A percentile compares a stretch with the other conserved stretches of the same genome.
Conservation (phyloP, 768 basidiomycete genomes). For the Kwoniella sp. region DNA sequence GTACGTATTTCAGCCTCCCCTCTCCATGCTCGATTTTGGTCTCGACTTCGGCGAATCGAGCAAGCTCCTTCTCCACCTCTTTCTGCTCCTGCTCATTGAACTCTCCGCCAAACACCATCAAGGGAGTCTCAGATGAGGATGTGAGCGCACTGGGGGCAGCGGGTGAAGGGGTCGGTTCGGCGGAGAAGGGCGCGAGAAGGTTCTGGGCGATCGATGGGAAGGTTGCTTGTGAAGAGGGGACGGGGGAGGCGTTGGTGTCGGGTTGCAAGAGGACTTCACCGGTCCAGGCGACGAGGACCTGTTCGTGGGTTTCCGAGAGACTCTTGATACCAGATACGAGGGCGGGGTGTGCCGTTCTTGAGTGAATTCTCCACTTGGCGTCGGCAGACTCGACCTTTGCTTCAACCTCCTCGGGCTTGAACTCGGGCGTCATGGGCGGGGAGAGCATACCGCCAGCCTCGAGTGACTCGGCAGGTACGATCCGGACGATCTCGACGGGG, state of each 20-base stretch:
- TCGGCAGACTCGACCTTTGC: slow-evolving; percentile 33
- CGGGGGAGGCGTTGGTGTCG: slow-evolving; percentile 52
- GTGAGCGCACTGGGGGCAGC: slow-evolving; percentile 22
- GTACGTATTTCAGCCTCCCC: slow-evolving; percentile 70
- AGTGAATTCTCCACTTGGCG: slow-evolving; percentile 71
- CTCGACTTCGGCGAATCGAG: slow-evolving; percentile 63
- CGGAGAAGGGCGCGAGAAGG: slow-evolving; percentile 17
- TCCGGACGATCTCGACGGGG: slow-evolving; percentile 68
- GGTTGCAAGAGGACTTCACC: slow-evolving; percentile 73
- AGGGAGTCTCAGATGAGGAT: slow-evolving; percentile 12
- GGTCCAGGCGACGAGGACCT: slow-evolving; percentile 90
- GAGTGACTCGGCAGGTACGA: slow-evolving; percentile 40
- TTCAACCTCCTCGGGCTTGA: slow-evolving; percentile 61
- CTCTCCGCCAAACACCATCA: slow-evolving; percentile 49
- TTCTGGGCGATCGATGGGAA: slow-evolving; percentile 29
- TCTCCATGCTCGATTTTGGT: slow-evolving; percentile 56
- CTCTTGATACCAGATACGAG: slow-evolving; percentile 92
- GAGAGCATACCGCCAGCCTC: slow-evolving; percentile 58
- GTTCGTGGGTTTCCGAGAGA: slow-evolving; percentile 79
- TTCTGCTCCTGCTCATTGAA: slow-evolving; percentile 68
- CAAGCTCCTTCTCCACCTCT: slow-evolving; percentile 69
- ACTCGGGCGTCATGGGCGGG: slow-evolving; percentile 79
- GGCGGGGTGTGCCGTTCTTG: slow-evolving; percentile 86
- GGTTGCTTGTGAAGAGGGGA: slow-evolving; percentile 45
- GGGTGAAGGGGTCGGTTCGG: slow-evolving; percentile 18